These are phyloP conservation scores for Trichothecium sympodiale DNA, from an alignment of 2,329 filamentous ascomycete genomes.

Conservation along the genomic window DNA sequence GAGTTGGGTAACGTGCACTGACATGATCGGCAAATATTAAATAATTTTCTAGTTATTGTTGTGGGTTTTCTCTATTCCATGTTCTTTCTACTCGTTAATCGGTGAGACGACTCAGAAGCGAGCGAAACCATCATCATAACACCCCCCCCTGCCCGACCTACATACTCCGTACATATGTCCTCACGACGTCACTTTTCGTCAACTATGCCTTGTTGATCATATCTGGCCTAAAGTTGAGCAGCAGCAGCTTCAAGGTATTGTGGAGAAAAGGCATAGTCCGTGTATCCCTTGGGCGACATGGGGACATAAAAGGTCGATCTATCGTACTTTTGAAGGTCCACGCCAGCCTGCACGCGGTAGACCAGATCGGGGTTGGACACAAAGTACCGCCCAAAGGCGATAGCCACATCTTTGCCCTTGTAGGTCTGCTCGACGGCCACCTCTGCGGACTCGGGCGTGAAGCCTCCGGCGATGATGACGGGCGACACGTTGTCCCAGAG, in stretches of 20 bases:
- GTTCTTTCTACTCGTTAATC: too few species aligned
- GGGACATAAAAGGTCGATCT: constrained; percentile 16
- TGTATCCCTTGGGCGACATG: constrained; percentile 18
- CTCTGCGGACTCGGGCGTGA: constrained; percentile 34
- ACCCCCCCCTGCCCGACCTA: too few species aligned
- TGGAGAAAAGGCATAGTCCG: constrained; percentile 20
- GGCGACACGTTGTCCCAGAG: constrained; percentile 38
- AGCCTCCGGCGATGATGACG: constrained; percentile 46
- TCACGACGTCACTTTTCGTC: too few species aligned
- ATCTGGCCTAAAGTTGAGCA: too few species aligned
- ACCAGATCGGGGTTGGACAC: constrained; percentile 19
- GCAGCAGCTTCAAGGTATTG: constrained; percentile 6
- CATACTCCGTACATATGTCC: too few species aligned
- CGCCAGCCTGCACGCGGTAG: constrained; percentile 14
- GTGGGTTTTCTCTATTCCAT: too few species aligned
- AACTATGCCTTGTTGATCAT: too few species aligned
- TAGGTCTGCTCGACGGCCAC: constrained; percentile 43
- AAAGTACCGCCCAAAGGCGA: constrained; percentile 21
- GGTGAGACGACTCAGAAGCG: too few species aligned
- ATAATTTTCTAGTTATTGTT: too few species aligned
- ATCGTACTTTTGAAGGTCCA: constrained; percentile 16
- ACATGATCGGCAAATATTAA: too few species aligned
- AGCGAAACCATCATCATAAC: too few species aligned
- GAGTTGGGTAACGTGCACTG: too few species aligned
- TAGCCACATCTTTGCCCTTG: constrained; percentile 31